Evolutionary conservation across 306 rosid genomes (phyloP).

Genomic region (Biancaea sappan): DNA sequence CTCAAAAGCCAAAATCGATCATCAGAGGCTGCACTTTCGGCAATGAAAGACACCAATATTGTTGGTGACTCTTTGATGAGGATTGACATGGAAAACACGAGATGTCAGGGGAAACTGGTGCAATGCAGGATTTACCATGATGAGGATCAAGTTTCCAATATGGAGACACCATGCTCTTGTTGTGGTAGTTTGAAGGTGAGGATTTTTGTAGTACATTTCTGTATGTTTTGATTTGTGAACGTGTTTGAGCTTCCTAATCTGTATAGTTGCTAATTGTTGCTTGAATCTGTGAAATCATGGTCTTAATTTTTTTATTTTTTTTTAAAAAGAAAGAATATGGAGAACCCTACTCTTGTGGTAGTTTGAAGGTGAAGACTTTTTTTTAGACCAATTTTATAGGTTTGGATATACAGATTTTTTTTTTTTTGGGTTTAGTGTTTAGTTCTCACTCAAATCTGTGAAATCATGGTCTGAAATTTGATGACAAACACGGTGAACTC

Average conservation of each 20-base stretch:
- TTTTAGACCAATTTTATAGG: too few relatives aligned
- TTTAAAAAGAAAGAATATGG: too few relatives aligned
- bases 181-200: conserved; percentile 76
- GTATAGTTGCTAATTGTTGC: background rate
- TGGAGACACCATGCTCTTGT: conserved; percentile 93
- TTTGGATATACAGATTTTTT: too few relatives aligned
- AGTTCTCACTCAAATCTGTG: too few relatives aligned
- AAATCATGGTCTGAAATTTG: too few relatives aligned
- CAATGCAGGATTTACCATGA: conserved; percentile 94
- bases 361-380: too few relatives aligned
- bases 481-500: background rate
- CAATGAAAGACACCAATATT: conserved; percentile 34
- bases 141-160: conserved; percentile 77
- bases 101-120: conserved; percentile 53
- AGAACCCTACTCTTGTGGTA: too few relatives aligned
- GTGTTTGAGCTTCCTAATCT: background rate
- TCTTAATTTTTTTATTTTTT: too few relatives aligned
- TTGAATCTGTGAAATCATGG: background rate
- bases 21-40: conserved; percentile 61
- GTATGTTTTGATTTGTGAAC: background rate
- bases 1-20: conserved; percentile 65
- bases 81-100: conserved; percentile 41
- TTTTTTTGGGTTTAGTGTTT: too few relatives aligned
- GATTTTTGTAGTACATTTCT: background rate
- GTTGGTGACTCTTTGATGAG: conserved; percentile 43